phyloP scores from a whole-genome alignment of 805 yeast genomes.

The Kuraishia molischiana region DNA sequence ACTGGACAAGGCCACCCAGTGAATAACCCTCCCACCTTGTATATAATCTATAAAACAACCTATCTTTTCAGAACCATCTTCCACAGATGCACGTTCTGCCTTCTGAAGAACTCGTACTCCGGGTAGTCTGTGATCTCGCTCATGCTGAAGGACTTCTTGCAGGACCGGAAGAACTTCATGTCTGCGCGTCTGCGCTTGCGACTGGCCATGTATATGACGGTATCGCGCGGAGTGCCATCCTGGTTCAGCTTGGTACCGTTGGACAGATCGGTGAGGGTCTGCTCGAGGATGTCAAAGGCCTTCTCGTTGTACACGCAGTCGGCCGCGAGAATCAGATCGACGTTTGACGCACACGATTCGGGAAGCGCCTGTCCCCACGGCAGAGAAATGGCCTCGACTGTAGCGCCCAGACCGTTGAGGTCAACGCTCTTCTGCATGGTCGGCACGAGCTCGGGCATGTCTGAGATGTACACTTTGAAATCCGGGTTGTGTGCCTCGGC shows the following conservation, averaged over 20 bases:
- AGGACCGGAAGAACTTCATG: conserved; percentile 14
- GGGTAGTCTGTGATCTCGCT: conserved; percentile 20
- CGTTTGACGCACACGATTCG: conserved; percentile 11
- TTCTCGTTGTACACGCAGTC: conserved; percentile 50
- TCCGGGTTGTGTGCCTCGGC: conserved; percentile 11
- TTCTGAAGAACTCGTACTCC: conserved; percentile 24
- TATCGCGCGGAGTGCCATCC: conserved; percentile 6
- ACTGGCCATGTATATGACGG: conserved; percentile 41
- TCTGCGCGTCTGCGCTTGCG: conserved; percentile 38
- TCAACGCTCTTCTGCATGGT: conserved; percentile 35
- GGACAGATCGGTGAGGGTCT: conserved; percentile 34
- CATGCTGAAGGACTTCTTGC: conserved; percentile 21
- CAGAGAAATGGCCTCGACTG: conserved; percentile 30
- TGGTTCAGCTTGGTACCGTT: conserved; percentile 5
- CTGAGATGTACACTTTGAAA: conserved; percentile 34
- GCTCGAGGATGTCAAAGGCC: conserved; percentile 41
- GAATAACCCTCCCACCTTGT: too few species aligned
- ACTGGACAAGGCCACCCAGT: neutral
- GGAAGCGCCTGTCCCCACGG: conserved; percentile 35
- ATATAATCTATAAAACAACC: neutral
- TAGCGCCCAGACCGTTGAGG: conserved; percentile 24
- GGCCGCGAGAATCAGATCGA: conserved; percentile 44
- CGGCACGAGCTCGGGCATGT: conserved; percentile 35
- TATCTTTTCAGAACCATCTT: conserved; percentile 18
- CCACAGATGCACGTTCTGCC: conserved; percentile 30